Base-by-base conservation (phyloP, 2,329 filamentous ascomycete species). In the Claviceps arundinis region DNA sequence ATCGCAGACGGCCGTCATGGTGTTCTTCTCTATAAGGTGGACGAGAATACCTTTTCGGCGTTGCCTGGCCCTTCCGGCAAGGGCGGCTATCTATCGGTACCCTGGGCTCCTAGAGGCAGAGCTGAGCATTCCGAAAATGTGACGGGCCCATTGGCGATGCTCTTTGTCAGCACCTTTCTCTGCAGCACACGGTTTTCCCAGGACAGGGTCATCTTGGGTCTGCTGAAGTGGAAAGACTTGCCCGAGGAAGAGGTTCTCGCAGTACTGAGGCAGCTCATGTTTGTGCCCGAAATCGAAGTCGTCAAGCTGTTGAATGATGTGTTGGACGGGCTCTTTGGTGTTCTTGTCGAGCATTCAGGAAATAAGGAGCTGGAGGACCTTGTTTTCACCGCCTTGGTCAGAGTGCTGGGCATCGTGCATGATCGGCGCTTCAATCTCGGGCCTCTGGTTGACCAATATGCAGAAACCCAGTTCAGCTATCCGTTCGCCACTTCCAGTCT, bases 121-220 rank as follows among this genome's bases (percentile, higher is more conserved):
- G 75, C 85, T 59, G 78, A 84, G 62, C 75, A 81, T 47, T 77
- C 81, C 30, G 84, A 85, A 59, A 87, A 91, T 50, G 78, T 89
- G 2, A 88, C 85, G 5, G 88, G 87, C 0, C 84, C 87, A 3
- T 77, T 95, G 58, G 89, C 91, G 3, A 80, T 82, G n/a, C 69
- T 98, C 37, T 80, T 82, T 13, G 71, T 95, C 11, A 80, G 87
- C 54, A 95, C 90, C 0, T 94, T 88, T 60, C 79, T 98, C 6
- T 96, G 90, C 74, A 97, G 93, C 69, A 98, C 93, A 0, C 81
- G 84, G 54, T 95, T 95, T 63, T 96, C 91, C 0, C 93, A 98
- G 64, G 90, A 98, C 64, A 85, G 90, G 52, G 81, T 85, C 16
- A 78, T 98, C 11, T 72, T 96, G 17, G 86, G 88, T 16, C 73